Evolutionary conservation across 768 basidiomycete genomes (phyloP).

Genomic region (Agrocybe chaxingu): DNA sequence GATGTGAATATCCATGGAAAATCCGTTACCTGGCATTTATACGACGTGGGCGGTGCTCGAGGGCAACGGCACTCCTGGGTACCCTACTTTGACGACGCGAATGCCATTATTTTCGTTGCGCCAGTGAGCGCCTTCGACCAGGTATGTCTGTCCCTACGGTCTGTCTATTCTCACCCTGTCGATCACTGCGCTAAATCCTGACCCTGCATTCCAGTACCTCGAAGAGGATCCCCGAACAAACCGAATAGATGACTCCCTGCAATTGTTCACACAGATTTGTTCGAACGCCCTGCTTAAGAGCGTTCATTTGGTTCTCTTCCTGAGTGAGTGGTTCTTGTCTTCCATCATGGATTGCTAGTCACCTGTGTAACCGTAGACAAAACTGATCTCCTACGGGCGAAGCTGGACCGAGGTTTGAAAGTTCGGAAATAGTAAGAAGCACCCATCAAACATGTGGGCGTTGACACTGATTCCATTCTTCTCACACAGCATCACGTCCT

Average conservation of each 20-base stretch:
- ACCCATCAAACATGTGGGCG: conserved; percentile 3
- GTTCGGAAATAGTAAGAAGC: conserved; percentile 76
- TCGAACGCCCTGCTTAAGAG: conserved; percentile 77
- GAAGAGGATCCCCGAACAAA: conserved; percentile 86
- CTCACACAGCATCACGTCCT: conserved; percentile 67
- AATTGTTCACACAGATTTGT: conserved; percentile 83
- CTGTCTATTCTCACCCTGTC: background rate
- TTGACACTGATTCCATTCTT: conserved; percentile 5
- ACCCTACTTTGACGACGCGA: conserved; percentile 74
- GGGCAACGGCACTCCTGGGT: conserved; percentile 78
- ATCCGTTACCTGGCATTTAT: conserved; percentile 70
- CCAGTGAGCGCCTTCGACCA: conserved; percentile 81
- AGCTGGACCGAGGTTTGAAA: conserved; percentile 64
- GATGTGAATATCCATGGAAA: conserved; percentile 80
- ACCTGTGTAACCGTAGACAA: conserved; percentile 46
- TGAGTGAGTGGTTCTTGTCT: conserved; percentile 37
- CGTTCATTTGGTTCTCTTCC: conserved; percentile 56
- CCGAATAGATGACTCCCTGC: conserved; percentile 85
- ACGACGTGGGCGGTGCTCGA: conserved; percentile 69
- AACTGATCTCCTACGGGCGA: conserved; percentile 72
- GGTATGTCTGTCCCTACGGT: conserved; percentile 28
- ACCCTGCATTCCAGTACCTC: conserved; percentile 53
- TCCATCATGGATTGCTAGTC: conserved; percentile 6
- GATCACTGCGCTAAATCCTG: background rate
- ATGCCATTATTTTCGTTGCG: conserved; percentile 78